phyloP scores from a whole-genome alignment of 495 filamentous ascomycete genomes.

The Annulohypoxylon bovei region DNA sequence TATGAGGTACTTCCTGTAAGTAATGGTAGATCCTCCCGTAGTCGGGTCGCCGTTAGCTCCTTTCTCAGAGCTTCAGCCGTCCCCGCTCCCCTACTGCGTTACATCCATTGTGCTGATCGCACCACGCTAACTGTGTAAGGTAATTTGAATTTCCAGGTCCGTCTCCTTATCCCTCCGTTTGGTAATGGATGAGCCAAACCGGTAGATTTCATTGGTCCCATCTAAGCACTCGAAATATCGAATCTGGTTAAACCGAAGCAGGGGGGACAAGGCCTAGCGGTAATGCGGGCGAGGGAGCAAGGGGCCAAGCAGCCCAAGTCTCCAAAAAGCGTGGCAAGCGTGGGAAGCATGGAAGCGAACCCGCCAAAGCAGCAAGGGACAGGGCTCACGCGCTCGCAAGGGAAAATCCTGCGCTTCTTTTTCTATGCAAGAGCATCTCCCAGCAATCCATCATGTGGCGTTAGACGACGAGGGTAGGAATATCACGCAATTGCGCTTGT shows the following conservation, averaged over 20 bases:
- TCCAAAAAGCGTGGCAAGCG: slow-evolving; percentile 30
- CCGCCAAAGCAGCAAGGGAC: slow-evolving; percentile 37
- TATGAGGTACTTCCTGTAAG: slow-evolving; percentile 29
- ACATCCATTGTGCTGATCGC: slow-evolving; percentile 36
- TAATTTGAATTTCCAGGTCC: slow-evolving; percentile 33
- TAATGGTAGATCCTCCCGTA: slow-evolving; percentile 43
- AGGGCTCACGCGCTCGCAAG: slow-evolving; percentile 34
- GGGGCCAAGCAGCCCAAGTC: slow-evolving; percentile 16
- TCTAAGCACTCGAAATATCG: slow-evolving; percentile 32
- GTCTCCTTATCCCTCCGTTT: slow-evolving; percentile 40
- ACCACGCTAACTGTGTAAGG: slow-evolving; percentile 33
- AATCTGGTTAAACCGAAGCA: slow-evolving; percentile 43
- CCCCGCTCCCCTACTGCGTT: slow-evolving; percentile 36
- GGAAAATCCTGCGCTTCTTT: slow-evolving; percentile 12
- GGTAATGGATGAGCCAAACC: slow-evolving; percentile 39
- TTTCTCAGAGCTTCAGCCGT: slow-evolving; percentile 27
- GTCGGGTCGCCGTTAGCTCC: slow-evolving; percentile 39
- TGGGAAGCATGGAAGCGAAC: slow-evolving; percentile 28
- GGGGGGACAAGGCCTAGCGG: slow-evolving; percentile 32
- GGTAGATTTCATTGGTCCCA: slow-evolving; percentile 43
- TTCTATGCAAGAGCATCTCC: slow-evolving; percentile 5
- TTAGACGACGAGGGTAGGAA: neutral
- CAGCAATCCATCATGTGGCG: slow-evolving; percentile 3
- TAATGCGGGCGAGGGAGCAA: slow-evolving; percentile 40
- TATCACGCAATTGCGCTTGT: slow-evolving; percentile 2